These are phyloP conservation scores for Pleomassaria siparia DNA, from an alignment of 2,329 filamentous ascomycete species.

Conservation along the genomic window DNA sequence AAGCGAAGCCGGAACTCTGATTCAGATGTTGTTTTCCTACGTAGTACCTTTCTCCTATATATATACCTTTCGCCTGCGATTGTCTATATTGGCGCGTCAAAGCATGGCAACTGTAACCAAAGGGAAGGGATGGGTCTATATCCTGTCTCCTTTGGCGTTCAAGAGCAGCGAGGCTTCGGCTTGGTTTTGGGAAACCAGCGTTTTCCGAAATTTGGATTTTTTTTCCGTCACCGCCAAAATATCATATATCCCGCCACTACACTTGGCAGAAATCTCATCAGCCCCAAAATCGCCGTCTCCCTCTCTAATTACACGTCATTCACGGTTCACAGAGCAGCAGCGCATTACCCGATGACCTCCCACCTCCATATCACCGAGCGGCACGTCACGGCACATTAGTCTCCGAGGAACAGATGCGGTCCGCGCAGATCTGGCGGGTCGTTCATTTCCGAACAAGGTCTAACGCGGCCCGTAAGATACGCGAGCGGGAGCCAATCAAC, in stretches of 20 bases:
- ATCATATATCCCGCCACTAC: neutral
- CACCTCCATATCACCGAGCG: neutral
- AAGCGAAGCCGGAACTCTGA: slow-evolving; percentile 5
- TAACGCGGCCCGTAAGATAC: neutral
- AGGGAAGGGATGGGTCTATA: neutral
- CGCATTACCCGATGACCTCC: neutral
- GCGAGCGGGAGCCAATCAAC: neutral
- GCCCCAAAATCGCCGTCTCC: neutral
- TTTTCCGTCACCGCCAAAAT: neutral
- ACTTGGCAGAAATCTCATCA: no score
- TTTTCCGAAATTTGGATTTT: neutral
- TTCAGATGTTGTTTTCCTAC: neutral
- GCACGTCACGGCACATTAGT: neutral
- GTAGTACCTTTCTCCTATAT: neutral
- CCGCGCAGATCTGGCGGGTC: neutral
- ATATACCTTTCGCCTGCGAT: neutral
- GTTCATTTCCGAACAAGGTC: neutral
- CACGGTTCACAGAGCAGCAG: no score
- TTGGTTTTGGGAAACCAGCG: no score
- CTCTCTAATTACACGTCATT: neutral
- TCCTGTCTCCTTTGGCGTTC: neutral
- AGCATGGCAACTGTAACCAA: neutral
- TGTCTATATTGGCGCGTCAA: neutral
- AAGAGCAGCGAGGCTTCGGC: neutral
- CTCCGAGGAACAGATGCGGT: neutral